These are phyloP conservation scores for Phytophthora aleatoria DNA, from an alignment of 352 stramenopile species.

Conservation along the genomic window DNA sequence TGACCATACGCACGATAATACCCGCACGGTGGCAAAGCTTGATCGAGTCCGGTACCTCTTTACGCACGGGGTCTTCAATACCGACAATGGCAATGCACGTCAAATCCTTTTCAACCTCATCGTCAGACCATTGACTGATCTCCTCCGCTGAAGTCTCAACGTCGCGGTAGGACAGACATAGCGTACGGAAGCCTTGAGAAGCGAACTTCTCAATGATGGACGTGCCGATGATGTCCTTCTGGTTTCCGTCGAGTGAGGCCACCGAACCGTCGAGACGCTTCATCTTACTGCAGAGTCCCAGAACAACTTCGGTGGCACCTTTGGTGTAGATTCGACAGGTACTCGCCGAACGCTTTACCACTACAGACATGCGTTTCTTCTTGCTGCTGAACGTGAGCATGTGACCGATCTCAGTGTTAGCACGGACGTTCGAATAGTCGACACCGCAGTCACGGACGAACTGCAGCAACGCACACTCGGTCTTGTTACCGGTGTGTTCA, in stretches of 20 bases:
- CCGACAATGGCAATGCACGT: constrained; percentile 91
- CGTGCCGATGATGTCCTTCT: constrained; percentile 69
- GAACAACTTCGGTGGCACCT: constrained; percentile 73
- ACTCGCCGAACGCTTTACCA: constrained; percentile 49
- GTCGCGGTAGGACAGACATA: constrained; percentile 88
- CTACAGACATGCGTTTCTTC: constrained; percentile 86
- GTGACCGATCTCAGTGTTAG: constrained; percentile 58
- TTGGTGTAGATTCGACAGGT: constrained; percentile 81
- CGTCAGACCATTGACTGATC: constrained; percentile 71
- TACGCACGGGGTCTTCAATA: constrained; percentile 94
- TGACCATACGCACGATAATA: constrained; percentile 99
- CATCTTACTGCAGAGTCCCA: constrained; percentile 74
- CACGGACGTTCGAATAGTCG: constrained; percentile 59
- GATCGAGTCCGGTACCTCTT: constrained; percentile 94
- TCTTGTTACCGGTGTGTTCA: constrained; percentile 86
- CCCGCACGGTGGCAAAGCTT: constrained; percentile 92
- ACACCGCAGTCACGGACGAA: constrained; percentile 75
- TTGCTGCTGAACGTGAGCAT: constrained; percentile 87
- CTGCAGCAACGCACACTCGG: constrained; percentile 75
- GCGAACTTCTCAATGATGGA: constrained; percentile 83
- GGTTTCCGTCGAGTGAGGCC: constrained; percentile 45
- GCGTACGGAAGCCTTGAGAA: constrained; percentile 79
- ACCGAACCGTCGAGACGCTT: constrained; percentile 69
- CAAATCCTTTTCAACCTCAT: constrained; percentile 88
- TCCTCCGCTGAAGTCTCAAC: constrained; percentile 64